These are phyloP conservation scores for Backusella australiensis DNA, from an alignment of 192 early-diverging fungal species.

Conservation along the genomic window DNA sequence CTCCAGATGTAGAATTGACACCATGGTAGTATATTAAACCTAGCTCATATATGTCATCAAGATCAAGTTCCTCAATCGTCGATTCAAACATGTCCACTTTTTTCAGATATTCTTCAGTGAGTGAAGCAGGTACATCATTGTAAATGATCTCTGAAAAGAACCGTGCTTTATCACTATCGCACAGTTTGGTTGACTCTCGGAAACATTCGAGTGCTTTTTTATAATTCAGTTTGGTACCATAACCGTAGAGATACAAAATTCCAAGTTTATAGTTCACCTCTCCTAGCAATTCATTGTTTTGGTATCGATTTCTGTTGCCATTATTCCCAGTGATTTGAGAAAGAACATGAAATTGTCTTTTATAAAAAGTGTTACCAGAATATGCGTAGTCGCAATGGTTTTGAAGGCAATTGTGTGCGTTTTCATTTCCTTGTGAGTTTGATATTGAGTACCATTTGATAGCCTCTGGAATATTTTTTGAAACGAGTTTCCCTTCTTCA, in stretches of 20 bases:
- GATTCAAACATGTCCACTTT: background rate
- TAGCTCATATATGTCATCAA: background rate
- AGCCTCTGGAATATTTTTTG: background rate
- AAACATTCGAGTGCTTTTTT: background rate
- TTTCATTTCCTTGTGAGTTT: background rate
- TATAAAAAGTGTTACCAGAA: background rate
- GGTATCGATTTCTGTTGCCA: background rate
- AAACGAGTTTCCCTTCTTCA: too few species aligned
- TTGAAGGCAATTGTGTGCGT: background rate
- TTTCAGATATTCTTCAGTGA: background rate
- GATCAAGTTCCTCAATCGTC: background rate
- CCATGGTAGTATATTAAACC: background rate
- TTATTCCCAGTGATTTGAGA: background rate
- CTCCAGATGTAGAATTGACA: background rate
- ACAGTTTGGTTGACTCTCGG: background rate
- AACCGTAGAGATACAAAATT: background rate
- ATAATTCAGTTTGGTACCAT: background rate
- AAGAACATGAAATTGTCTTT: background rate
- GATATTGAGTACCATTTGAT: background rate
- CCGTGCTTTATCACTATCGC: background rate
- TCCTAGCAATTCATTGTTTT: background rate
- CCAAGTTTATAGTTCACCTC: background rate
- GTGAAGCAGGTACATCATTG: background rate
- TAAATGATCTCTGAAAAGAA: background rate
- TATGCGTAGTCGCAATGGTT: background rate